Conservation (phyloP, 495 filamentous ascomycete genomes). For the Neurospora pannonica region DNA sequence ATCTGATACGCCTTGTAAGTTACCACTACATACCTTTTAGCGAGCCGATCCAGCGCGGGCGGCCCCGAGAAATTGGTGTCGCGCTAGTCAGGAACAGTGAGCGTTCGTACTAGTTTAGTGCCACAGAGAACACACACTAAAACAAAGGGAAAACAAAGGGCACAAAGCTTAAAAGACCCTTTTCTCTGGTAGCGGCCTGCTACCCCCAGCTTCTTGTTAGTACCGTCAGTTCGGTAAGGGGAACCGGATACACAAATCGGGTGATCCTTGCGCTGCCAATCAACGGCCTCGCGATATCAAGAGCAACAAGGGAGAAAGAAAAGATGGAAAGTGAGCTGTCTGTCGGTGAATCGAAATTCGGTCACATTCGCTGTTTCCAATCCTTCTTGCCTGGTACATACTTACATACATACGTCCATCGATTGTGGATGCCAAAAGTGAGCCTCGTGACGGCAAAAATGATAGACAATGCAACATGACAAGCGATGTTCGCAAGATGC, state of each 20-base stretch:
- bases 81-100: not conserved
- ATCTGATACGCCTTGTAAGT: not conserved
- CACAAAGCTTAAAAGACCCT: not conserved
- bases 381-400: not conserved
- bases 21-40: not conserved
- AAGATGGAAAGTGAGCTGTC: not conserved
- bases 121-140: not conserved
- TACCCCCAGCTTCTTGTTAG: not conserved
- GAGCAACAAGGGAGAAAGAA: not conserved
- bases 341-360: not conserved
- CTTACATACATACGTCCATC: not conserved
- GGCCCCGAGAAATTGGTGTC: not conserved
- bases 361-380: not conserved
- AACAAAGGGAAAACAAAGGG: not conserved
- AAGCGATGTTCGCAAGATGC: not conserved
- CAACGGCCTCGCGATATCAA: not conserved
- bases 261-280: not conserved
- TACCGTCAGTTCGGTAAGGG: not conserved
- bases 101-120: not conserved
- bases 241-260: not conserved
- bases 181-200: not conserved
- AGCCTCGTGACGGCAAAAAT: not conserved
- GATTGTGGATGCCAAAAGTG: conserved; percentile 10
- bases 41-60: not conserved
- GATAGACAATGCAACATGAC: not conserved